Base-by-base conservation (phyloP, 306 rosid species). In the Ammopiptanthus mongolicus region DNA sequence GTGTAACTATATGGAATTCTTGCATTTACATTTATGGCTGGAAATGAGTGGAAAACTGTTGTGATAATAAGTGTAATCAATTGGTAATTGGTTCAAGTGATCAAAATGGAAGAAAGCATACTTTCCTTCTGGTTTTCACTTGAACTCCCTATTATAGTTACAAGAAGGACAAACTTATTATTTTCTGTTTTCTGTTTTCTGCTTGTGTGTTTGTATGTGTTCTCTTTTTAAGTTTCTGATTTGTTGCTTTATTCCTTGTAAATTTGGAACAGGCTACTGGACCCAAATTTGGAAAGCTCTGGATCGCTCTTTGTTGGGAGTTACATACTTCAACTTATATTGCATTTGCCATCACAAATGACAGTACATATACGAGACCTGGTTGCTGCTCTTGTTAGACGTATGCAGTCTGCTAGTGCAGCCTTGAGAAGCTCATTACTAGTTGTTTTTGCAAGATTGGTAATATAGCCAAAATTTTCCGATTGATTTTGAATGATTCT, bases 251-350 rank as follows among this genome's bases (percentile, higher is more conserved):
- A 19, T 80, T 66, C 67, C 65, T 50, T 78, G 34, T 56, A 55
- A 79, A 85, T 76, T 64, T 64, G 73, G 15, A 83, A 79, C 91
- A 95, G 98, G 79, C 87, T 95, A 83, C 82, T 95, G 42, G 89
- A 95, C 82, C 98, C 97, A 17, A 68, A 84, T 70, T 74, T 91
- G 88, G 98, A 90, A 75, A 88, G 97, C 88, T 95, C 98, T 18
- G 97, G 95, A 77, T 95, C 97, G 17, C 89, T 91, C 50, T 95
- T 95, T 80, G 98, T 84, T 82, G 98, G 98, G 73, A 87, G 96
- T 83, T 90, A 86, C 79, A 85, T 95, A 67, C 88, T 95, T 84
- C 98, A 95, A 80, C 93, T 95, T 79, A 84, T 95, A 83, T 85
- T 94, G 86, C 96, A 91, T 86, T 86, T 95, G 48, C 90, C 91